Base-by-base conservation (phyloP, 2,329 filamentous ascomycete genomes). In the Fusarium caatingaense region DNA sequence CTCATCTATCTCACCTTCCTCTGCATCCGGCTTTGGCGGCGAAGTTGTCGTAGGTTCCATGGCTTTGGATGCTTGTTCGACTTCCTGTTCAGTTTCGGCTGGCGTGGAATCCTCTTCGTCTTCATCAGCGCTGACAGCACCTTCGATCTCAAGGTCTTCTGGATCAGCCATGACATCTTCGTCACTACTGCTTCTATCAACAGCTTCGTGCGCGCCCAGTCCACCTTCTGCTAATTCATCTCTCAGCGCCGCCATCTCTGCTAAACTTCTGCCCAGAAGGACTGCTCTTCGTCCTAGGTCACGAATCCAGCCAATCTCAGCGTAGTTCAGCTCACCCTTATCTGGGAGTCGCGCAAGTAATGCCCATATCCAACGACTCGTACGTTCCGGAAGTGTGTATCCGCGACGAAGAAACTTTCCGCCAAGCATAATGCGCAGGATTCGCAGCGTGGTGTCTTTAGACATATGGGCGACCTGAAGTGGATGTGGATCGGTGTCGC, bases 341-440 rank as follows among this genome's bases (percentile, higher is more conserved):
- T 93, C 92, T 1, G 92, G 90, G 62, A 95, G 85, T 60, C 89
- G 87, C 5, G 92, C 93, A 46, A 98, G 83, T 60, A 97, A 80
- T 0, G 91, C 90, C 94, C 94, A 98, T 6, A 93, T 83, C 95
- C 95, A 98, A 18, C 89, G 86, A 64, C 93, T 94, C 7, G 92
- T 89, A 49, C 90, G 87, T 72, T 88, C 86, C 27, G 88, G 84
- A 30, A 93, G 82, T 30, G 86, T 84, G 23, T 83, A 80, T n/a
- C 86, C 87, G 51, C 85, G 86, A 47, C 85, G 86, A 56, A 91
- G 85, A 54, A 92, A 88, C 64, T 88, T 88, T 55, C 88, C 88
- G 20, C 86, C 84, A 28, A 91, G 82, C n/a, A 92, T 81, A 55
- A 94, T 83, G 27, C 87, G 85, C 41, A 97, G 77, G 32, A 95